Evolutionary conservation across 2,329 filamentous ascomycete genomes (phyloP).

Genomic region (Aspergillus ochraceoroseus): DNA sequence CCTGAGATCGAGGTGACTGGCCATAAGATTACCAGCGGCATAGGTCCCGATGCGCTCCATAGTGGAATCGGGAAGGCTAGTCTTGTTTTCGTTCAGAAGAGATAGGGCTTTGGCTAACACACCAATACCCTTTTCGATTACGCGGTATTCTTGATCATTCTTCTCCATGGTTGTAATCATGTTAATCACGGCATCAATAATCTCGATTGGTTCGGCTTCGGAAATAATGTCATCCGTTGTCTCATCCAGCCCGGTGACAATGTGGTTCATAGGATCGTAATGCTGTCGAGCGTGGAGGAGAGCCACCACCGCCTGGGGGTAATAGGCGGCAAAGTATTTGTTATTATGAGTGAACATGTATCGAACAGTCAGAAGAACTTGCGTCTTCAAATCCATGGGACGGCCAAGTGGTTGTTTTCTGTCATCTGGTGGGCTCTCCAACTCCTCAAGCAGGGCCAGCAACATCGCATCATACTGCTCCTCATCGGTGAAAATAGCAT

Average conservation of each 20-base stretch:
- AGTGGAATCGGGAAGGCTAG: constrained; percentile 16
- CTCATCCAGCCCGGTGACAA: constrained; percentile 40
- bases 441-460: constrained; percentile 35
- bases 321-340: constrained; percentile 33
- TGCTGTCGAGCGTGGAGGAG: constrained; percentile 37
- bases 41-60: constrained; percentile 33
- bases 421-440: constrained; percentile 33
- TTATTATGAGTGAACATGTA: constrained; percentile 38
- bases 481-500: constrained; percentile 34
- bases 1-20: constrained; percentile 37
- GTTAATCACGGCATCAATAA: constrained; percentile 13
- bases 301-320: constrained; percentile 34
- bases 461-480: constrained; percentile 38
- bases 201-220: constrained; percentile 23
- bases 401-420: constrained; percentile 25
- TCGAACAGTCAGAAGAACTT: constrained; percentile 41
- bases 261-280: constrained; percentile 39
- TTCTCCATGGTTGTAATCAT: constrained; percentile 23
- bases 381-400: constrained; percentile 39
- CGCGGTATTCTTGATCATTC: constrained; percentile 27
- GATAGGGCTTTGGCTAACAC: constrained; percentile 29
- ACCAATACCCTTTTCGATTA: constrained; percentile 35
- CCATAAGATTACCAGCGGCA: constrained; percentile 30
- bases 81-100: constrained; percentile 21
- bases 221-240: constrained; percentile 35